Conservation (phyloP, 441 rosid species). For the Viola pubescens region DNA sequence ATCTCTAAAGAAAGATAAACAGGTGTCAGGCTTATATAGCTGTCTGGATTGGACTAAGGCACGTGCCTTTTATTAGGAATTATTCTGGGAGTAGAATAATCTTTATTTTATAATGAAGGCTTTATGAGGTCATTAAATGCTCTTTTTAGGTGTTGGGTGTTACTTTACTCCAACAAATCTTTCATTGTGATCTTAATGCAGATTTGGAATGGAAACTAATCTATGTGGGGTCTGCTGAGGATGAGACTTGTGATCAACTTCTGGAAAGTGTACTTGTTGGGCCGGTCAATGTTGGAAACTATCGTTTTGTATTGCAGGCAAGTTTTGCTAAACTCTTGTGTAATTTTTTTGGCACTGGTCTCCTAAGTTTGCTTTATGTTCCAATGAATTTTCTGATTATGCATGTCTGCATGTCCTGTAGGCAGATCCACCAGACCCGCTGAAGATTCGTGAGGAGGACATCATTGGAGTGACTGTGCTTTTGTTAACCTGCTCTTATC, state of each 20-base stretch:
- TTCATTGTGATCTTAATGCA: slow-evolving; percentile 13
- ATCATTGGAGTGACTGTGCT: slow-evolving; percentile 75
- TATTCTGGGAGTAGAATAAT: background rate
- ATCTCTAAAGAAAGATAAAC: background rate
- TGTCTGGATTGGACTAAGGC: background rate
- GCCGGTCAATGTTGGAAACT: slow-evolving; percentile 70
- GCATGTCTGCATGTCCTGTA: slow-evolving; percentile 20
- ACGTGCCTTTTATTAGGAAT: background rate
- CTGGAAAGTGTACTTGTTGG: slow-evolving; percentile 73
- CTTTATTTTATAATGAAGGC: too few species aligned
- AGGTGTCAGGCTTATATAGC: background rate
- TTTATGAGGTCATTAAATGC: background rate
- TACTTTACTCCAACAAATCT: background rate
- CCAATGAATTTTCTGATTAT: background rate
- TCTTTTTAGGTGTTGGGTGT: background rate
- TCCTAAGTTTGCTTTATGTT: background rate
- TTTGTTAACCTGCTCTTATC: slow-evolving; percentile 62
- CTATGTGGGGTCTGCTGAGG: slow-evolving; percentile 79
- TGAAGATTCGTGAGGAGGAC: slow-evolving; percentile 67
- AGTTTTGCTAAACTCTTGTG: background rate
- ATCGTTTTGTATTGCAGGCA: slow-evolving; percentile 47
- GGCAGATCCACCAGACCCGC: slow-evolving; percentile 77
- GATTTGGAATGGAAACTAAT: slow-evolving; percentile 78
- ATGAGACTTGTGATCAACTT: slow-evolving; percentile 67
- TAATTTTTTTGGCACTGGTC: background rate